Percentiles rank a stretch among this genome's conserved stretches.
phyloP scores from a whole-genome alignment of 1,139 yeast species.

The Debaryomyces nepalensis region DNA sequence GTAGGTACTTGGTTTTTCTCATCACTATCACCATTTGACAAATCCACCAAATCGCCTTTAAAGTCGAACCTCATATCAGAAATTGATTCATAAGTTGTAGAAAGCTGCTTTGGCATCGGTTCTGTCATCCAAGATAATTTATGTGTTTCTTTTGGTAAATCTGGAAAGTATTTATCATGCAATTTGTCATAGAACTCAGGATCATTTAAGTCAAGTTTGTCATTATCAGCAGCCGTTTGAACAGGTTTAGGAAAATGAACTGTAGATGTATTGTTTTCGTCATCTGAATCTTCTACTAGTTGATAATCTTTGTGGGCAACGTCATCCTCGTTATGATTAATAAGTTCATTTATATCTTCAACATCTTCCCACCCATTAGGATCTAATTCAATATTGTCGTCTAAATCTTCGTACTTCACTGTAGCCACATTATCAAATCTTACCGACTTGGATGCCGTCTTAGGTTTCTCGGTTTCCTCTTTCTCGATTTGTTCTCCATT shows the following conservation, averaged over 20 bases:
- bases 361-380: slow-evolving; percentile 51
- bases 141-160: slow-evolving; percentile 79
- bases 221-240: slow-evolving; percentile 24
- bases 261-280: slow-evolving; percentile 30
- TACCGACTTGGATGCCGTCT: slow-evolving; percentile 34
- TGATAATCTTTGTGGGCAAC: slow-evolving; percentile 52
- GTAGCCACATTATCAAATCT: slow-evolving; percentile 43
- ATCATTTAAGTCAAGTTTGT: slow-evolving; percentile 64
- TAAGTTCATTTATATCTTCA: slow-evolving; percentile 39
- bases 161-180: slow-evolving; percentile 87
- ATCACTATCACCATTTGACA: slow-evolving; percentile 44
- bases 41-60: slow-evolving; percentile 70
- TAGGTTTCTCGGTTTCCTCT: slow-evolving; percentile 7
- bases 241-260: slow-evolving; percentile 71
- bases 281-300: slow-evolving; percentile 40
- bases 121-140: slow-evolving; percentile 90
- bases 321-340: slow-evolving; percentile 28
- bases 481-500: slow-evolving; percentile 8
- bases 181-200: slow-evolving; percentile 79
- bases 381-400: slow-evolving; percentile 30
- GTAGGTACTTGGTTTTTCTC: slow-evolving; percentile 51
- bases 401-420: slow-evolving; percentile 36
- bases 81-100: slow-evolving; percentile 61
- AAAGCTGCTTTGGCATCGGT: slow-evolving; percentile 53
- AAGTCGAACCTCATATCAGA: slow-evolving; percentile 85